Base-by-base conservation (phyloP, 176 grass and related monocot species). In the Hordeum vulgare region DNA sequence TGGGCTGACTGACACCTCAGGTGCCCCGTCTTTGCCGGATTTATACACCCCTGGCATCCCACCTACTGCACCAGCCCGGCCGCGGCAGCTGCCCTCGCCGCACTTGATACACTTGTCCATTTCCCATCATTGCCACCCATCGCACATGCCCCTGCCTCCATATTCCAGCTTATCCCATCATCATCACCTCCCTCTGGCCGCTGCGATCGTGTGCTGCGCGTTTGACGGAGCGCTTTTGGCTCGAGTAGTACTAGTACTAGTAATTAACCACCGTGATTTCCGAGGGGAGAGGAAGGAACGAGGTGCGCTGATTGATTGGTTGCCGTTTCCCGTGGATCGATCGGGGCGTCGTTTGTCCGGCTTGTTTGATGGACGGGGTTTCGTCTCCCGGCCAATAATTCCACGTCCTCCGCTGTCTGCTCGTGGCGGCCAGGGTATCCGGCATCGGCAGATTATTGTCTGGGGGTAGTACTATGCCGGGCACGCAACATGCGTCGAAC, bases 51-150 rank as follows among this genome's bases (percentile, higher is more conserved):
- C 36, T 29, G 8, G 5, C 82, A 14, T 39, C 21, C 35, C 79
- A 79, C 83, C 74, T 39, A 74, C 83, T 78, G 27, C 79, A 66
- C 83, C 74, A 86, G 82, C 61, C 75, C 41, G 57, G 56, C 77
- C 67, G 77, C 70, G 21, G 24, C 77, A 75, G 51, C 41, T 73
- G 51, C 26, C 3, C n/a, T 24, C 67, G 11, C 82, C 60, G 83
- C 78, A 45, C 73, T 78, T 57, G 83, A 78, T 77, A 58, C 27
- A 49, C 74, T 66, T 78, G 88, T 82, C 88, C 62, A 56, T 49
- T 83, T 74, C 79, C 73, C 79, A 65, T 89, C 54, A 86, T 77
- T 76, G 61, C 71, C 70, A 35, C 41, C 10, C 17, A 36, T 68
- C 63, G 65, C 88, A 82, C 78, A 82, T 86, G 83, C 51, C 67